These are phyloP conservation scores for Pyrus betulifolia DNA, from an alignment of 306 rosid genomes.

Conservation along the genomic window DNA sequence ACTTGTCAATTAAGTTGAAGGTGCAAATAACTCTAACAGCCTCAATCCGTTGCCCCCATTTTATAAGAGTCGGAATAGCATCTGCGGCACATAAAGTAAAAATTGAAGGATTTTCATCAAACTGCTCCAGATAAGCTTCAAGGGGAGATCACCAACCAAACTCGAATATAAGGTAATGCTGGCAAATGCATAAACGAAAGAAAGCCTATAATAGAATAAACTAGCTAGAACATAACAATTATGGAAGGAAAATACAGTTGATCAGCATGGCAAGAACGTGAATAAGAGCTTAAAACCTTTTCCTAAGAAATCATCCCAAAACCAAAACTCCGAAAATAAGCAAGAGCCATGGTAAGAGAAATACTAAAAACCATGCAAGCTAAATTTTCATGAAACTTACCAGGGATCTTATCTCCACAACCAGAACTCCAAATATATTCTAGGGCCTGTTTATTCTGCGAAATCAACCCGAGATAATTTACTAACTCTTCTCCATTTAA, in stretches of 20 bases:
- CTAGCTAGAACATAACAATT: neutral
- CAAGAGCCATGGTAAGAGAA: neutral
- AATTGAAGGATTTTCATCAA: neutral
- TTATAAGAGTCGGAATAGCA: conserved; percentile 31
- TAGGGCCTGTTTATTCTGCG: conserved; percentile 31
- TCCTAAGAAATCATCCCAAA: neutral
- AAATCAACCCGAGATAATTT: conserved; percentile 29
- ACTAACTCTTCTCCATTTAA: conserved; percentile 32
- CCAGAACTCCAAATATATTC: conserved; percentile 20
- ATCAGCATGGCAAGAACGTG: neutral
- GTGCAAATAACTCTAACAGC: conserved; percentile 52
- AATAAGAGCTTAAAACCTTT: neutral
- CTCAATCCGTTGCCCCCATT: conserved; percentile 28
- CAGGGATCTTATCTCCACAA: conserved; percentile 32
- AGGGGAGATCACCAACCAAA: neutral
- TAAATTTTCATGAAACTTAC: conserved; percentile 31
- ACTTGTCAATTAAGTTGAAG: conserved; percentile 34
- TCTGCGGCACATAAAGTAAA: conserved; percentile 15
- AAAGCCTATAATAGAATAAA: neutral
- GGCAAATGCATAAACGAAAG: neutral
- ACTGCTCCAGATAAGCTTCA: neutral
- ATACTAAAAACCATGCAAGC: neutral
- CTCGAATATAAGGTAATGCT: neutral
- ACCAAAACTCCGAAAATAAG: neutral
- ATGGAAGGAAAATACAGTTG: neutral